phyloP scores from a whole-genome alignment of 148 eudicot genomes.

The Polygonum aviculare region DNA sequence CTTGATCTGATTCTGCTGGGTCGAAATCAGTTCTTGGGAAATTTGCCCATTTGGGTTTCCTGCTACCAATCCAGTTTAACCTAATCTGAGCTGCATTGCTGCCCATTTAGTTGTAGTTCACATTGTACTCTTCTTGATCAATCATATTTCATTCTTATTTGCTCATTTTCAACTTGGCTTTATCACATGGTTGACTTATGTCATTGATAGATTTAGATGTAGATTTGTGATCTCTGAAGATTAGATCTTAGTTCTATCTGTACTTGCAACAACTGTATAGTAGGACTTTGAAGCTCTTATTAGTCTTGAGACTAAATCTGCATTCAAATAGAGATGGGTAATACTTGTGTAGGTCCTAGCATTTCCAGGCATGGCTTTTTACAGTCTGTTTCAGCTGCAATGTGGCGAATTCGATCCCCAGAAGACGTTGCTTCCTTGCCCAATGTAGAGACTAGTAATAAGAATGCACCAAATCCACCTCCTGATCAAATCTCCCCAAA shows the following conservation, averaged over 20 bases:
- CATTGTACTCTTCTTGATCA: background rate
- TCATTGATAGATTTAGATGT: conserved; percentile 3
- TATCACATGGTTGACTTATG: background rate
- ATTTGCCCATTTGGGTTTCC: conserved; percentile 6
- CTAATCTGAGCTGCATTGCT: background rate
- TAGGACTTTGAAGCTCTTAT: background rate
- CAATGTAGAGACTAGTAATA: conserved; percentile 18
- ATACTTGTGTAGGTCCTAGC: conserved; percentile 57
- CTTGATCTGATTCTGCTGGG: background rate
- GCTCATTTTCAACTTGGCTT: background rate
- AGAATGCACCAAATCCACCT: background rate
- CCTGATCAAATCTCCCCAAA: conserved; percentile 13
- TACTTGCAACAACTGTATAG: background rate
- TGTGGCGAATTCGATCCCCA: conserved; percentile 34
- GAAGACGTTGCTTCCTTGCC: conserved; percentile 22
- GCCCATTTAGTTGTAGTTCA: background rate
- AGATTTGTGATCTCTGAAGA: conserved; percentile 1
- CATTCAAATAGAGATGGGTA: conserved; percentile 33
- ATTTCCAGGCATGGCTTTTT: conserved; percentile 39
- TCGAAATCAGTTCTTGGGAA: background rate
- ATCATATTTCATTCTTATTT: background rate
- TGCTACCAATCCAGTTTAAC: background rate
- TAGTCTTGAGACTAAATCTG: conserved; percentile 1
- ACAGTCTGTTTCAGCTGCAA: conserved; percentile 43
- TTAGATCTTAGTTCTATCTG: conserved; percentile 5